A percentile compares a stretch with the other conserved stretches of the same genome.
phyloP scores from a whole-genome alignment of 2,329 filamentous ascomycete species.

The Parafenestella ontariensis region DNA sequence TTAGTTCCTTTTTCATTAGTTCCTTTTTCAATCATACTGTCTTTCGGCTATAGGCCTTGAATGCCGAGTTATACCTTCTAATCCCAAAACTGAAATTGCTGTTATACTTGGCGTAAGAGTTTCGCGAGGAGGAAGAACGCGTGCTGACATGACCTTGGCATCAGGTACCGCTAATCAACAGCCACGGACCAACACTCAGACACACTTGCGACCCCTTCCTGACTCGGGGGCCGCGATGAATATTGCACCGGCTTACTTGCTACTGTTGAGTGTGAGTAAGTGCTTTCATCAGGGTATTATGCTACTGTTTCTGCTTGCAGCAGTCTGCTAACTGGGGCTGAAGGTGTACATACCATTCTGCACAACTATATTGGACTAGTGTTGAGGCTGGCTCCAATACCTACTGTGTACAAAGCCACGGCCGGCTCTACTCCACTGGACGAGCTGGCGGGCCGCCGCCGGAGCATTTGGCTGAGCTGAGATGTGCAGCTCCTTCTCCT shows the following conservation, averaged over 20 bases:
- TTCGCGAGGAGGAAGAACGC: neutral
- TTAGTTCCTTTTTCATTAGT: no score
- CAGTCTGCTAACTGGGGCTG: neutral
- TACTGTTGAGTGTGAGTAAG: neutral
- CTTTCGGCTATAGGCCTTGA: no score
- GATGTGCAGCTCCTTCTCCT: neutral
- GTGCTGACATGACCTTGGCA: constrained; percentile 4
- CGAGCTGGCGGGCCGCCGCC: constrained; percentile 1
- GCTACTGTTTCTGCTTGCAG: neutral
- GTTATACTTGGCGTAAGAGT: neutral
- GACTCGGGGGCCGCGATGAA: neutral
- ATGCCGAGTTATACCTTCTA: no score
- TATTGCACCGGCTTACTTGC: neutral
- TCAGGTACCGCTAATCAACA: neutral
- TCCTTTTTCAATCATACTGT: no score
- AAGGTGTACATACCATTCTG: neutral
- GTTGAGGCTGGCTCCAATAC: constrained; percentile 3
- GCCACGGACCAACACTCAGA: neutral
- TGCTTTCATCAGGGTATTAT: neutral
- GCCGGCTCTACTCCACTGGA: neutral
- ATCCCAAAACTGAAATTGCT: neutral
- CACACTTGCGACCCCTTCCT: neutral
- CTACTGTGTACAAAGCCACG: constrained; percentile 1
- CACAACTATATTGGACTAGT: neutral
- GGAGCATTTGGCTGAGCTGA: neutral